Conservation (phyloP, 2,329 filamentous ascomycete species). For the Coniosporium tulheliwenetii region DNA sequence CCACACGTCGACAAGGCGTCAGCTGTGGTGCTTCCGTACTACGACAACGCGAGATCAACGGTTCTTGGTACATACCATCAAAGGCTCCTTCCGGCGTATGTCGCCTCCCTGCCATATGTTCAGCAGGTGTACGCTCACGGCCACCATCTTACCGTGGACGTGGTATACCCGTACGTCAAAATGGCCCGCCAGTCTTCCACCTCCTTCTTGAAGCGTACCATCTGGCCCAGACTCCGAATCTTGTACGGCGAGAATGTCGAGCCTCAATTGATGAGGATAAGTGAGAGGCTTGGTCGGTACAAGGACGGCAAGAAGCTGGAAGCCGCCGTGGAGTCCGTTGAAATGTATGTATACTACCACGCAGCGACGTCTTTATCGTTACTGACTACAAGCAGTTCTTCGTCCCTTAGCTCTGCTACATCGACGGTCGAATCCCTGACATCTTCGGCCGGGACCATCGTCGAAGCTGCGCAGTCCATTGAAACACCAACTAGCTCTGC, state of each 20-base stretch:
- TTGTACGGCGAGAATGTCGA: constrained; percentile 87
- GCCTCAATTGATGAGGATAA: constrained; percentile 84
- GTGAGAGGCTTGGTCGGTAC: constrained; percentile 71
- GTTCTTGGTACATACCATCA: constrained; percentile 54
- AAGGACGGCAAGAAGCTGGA: constrained; percentile 48
- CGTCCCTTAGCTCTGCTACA: no score
- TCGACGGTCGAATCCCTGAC: no score
- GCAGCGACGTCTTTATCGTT: no score
- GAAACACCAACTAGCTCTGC: constrained; percentile 7
- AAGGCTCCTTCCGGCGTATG: constrained; percentile 60
- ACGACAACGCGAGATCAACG: constrained; percentile 46
- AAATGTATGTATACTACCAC: constrained; percentile 13
- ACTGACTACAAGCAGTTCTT: no score
- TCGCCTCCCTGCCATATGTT: constrained; percentile 58
- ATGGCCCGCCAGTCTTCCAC: constrained; percentile 56
- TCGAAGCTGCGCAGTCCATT: no score
- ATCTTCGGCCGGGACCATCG: no score
- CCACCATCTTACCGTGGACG: constrained; percentile 51
- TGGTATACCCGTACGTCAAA: constrained; percentile 55
- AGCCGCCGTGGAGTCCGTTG: constrained; percentile 39
- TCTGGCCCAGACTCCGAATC: constrained; percentile 69
- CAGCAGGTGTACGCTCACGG: constrained; percentile 50
- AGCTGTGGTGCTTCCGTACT: constrained; percentile 53
- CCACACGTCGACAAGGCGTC: constrained; percentile 55
- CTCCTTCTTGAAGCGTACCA: constrained; percentile 54